phyloP scores from a whole-genome alignment of 768 basidiomycete species.

The Phylloporus arenicola region DNA sequence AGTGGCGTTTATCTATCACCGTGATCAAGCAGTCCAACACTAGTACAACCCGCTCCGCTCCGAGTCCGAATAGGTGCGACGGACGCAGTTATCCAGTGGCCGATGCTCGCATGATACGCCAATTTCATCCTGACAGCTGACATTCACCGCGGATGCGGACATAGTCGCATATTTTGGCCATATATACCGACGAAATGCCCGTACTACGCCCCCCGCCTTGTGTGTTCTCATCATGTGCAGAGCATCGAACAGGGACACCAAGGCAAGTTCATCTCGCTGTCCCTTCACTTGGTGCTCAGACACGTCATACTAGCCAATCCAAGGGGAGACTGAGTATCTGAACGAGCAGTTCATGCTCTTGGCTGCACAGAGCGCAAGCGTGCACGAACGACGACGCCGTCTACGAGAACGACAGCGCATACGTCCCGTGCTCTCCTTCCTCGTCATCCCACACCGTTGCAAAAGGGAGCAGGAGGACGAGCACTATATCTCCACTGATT shows the following conservation, averaged over 20 bases:
- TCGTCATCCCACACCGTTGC: constrained; percentile 4
- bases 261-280: constrained; percentile 5
- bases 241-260: neutral
- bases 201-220: neutral
- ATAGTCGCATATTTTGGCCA: neutral
- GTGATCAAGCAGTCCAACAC: neutral
- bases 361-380: constrained; percentile 14
- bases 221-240: neutral
- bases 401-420: constrained; percentile 10
- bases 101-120: neutral
- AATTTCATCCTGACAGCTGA: neutral
- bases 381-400: constrained; percentile 15
- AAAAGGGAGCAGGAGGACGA: neutral
- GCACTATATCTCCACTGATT: neutral
- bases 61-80: neutral
- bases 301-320: neutral
- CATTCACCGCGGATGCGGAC: neutral
- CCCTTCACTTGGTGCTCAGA: neutral
- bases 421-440: neutral
- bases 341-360: constrained; percentile 13
- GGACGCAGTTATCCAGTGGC: neutral
- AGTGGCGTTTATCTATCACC: neutral
- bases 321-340: neutral
- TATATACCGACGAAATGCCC: neutral
- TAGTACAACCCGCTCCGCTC: neutral